Base-by-base conservation (phyloP, 441 rosid species). In the Corymbia citriodora region DNA sequence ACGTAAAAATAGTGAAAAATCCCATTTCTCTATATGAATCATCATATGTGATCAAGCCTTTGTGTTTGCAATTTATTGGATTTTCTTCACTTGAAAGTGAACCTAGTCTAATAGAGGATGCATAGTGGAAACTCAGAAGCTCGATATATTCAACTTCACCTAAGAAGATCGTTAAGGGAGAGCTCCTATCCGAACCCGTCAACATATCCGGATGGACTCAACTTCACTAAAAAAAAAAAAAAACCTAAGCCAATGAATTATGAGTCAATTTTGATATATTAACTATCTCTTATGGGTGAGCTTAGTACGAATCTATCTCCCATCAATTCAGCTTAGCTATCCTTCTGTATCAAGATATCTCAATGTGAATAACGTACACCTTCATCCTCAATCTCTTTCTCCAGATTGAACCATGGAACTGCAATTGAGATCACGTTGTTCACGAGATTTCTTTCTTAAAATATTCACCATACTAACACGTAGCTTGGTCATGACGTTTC, bases 141-240 rank as follows among this genome's bases (percentile, higher is more conserved):
- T 54, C 55, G 8, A 54, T 55, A 68, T 21, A 21, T 68, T 68
- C 36, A 31, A 21, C 6, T 31, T 31, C 17, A 31, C 1, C 6
- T 17, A 9, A 10, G 45, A 45, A 68, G 23, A 68, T 68, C 19
- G 13, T 3, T 45, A 65, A 65, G 36, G 3, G 4, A 65, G 8
- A n/a, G 72, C 36, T 9, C 72, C n/a, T 0, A 19, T n/a, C 0
- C 16, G 0, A 65, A 36, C 4, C 36, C 36, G 3, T 65, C 36
- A 65, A 65, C 36, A 9, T 68, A 68, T 31, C 12, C 19, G 17
- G 33, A 8, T 68, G 40, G 23, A 16, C 45, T 31, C 33, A 31
- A 68, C 79, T 16, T 31, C 79, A 68, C 8, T 68, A 14, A 65
- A 68, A 68, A 68, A 68, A 16, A n/a, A 65, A 68, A 68, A 68